A percentile compares a stretch with the other conserved stretches of the same genome.
phyloP scores from a whole-genome alignment of 2,329 filamentous ascomycete genomes.

The Diaporthe aspalathi region DNA sequence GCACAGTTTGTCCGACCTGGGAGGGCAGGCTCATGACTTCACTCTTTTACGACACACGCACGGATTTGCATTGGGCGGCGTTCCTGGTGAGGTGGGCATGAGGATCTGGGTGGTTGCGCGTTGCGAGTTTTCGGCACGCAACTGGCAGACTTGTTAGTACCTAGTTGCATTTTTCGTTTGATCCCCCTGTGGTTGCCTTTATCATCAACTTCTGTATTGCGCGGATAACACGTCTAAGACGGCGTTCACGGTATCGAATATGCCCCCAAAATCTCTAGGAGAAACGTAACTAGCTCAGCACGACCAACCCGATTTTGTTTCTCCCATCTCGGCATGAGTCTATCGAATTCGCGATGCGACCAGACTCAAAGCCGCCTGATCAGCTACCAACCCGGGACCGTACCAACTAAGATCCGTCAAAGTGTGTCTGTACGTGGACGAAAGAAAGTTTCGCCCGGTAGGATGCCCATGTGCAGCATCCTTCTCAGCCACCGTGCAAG shows the following conservation, averaged over 20 bases:
- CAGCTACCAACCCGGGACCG: not conserved
- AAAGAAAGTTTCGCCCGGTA: too few species aligned
- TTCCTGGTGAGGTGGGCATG: not conserved
- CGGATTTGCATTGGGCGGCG: constrained; percentile 34
- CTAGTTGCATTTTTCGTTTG: not conserved
- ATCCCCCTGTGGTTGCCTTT: too few species aligned
- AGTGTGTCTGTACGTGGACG: too few species aligned
- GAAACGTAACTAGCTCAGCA: not conserved
- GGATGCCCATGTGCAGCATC: not conserved
- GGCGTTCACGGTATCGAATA: not conserved
- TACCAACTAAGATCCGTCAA: not conserved
- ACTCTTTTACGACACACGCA: constrained; percentile 30
- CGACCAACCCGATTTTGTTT: not conserved
- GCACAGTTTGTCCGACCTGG: not conserved
- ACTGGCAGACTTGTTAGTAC: not conserved
- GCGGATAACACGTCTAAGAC: not conserved
- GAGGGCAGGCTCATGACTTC: not conserved
- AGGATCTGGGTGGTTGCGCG: not conserved
- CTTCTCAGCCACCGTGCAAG: not conserved
- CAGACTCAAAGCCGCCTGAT: not conserved
- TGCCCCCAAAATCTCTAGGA: not conserved
- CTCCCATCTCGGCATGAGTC: too few species aligned
- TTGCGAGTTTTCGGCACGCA: not conserved
- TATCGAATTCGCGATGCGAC: not conserved
- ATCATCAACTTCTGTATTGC: not conserved